Conservation (phyloP, 2,329 filamentous ascomycete genomes). For the Aureobasidium lini region DNA sequence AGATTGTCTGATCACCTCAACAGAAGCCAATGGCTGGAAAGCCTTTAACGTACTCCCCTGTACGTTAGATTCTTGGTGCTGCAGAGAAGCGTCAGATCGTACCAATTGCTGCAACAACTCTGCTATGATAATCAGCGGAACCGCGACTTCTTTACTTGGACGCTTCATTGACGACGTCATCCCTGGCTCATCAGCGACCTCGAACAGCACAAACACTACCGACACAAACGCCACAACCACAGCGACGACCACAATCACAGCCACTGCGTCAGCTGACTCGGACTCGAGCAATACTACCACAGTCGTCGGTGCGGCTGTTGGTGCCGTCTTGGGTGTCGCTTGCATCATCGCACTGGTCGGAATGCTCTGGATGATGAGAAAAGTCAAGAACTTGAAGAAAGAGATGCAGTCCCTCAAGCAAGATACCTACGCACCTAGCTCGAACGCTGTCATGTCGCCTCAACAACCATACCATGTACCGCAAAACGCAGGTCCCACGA, state of each 20-base stretch:
- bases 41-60: constrained; percentile 7
- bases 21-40: background rate
- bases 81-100: background rate
- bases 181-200: background rate
- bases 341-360: constrained; percentile 5
- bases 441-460: background rate
- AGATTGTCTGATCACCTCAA: background rate
- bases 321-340: background rate
- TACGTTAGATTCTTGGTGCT: background rate
- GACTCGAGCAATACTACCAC: background rate
- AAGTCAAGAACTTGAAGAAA: constrained; percentile 2
- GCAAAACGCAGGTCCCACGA: background rate
- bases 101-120: background rate
- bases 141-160: background rate
- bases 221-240: background rate
- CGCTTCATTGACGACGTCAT: background rate
- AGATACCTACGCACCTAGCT: background rate
- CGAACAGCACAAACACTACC: background rate
- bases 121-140: background rate
- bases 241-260: constrained; percentile 5
- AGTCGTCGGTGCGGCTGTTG: constrained; percentile 10
- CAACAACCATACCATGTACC: background rate
- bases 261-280: background rate
- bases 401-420: background rate
- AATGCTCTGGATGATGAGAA: constrained; percentile 8